Evolutionary conservation across 2,329 filamentous ascomycete genomes (phyloP).

Genomic region (Hymenoscyphus scutula): DNA sequence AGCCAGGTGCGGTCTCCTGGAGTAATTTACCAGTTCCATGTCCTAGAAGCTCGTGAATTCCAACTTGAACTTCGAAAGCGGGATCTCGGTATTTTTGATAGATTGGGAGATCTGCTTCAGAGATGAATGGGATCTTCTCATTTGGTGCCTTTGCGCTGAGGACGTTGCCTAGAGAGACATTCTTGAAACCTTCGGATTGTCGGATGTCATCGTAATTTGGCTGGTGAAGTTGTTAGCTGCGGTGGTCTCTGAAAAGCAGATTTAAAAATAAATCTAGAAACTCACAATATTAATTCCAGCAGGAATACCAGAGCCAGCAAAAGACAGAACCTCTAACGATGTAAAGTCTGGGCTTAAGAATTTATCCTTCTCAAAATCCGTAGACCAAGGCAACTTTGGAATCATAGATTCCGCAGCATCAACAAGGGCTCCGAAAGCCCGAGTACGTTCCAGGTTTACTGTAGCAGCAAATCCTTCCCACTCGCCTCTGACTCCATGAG

Average conservation of each 20-base stretch:
- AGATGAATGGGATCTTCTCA: slow-evolving; percentile 89
- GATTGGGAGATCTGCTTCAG: slow-evolving; percentile 70
- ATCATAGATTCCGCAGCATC: slow-evolving; percentile 79
- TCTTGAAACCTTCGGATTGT: slow-evolving; percentile 85
- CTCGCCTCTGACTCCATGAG: slow-evolving; percentile 75
- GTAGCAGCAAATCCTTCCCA: slow-evolving; percentile 81
- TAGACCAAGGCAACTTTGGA: slow-evolving; percentile 81
- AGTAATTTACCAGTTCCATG: slow-evolving; percentile 93
- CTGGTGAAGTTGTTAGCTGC: slow-evolving; percentile 31
- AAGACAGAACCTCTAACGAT: slow-evolving; percentile 85
- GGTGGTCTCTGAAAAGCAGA: background rate
- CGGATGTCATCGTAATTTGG: slow-evolving; percentile 75
- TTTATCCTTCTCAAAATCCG: slow-evolving; percentile 92
- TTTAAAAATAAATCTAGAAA: slow-evolving; percentile 29
- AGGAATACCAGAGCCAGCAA: slow-evolving; percentile 63
- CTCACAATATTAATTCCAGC: slow-evolving; percentile 61
- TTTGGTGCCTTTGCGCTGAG: slow-evolving; percentile 87
- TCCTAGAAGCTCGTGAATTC: slow-evolving; percentile 83
- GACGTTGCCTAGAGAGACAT: slow-evolving; percentile 90
- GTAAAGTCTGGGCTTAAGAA: slow-evolving; percentile 97
- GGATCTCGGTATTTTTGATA: slow-evolving; percentile 82
- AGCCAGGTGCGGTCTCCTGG: slow-evolving; percentile 78
- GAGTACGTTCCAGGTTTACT: slow-evolving; percentile 88
- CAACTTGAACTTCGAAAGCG: slow-evolving; percentile 91
- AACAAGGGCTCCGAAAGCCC: slow-evolving; percentile 83